These are phyloP conservation scores for Talaromyces proteolyticus DNA, from an alignment of 495 filamentous ascomycete genomes.

Conservation along the genomic window DNA sequence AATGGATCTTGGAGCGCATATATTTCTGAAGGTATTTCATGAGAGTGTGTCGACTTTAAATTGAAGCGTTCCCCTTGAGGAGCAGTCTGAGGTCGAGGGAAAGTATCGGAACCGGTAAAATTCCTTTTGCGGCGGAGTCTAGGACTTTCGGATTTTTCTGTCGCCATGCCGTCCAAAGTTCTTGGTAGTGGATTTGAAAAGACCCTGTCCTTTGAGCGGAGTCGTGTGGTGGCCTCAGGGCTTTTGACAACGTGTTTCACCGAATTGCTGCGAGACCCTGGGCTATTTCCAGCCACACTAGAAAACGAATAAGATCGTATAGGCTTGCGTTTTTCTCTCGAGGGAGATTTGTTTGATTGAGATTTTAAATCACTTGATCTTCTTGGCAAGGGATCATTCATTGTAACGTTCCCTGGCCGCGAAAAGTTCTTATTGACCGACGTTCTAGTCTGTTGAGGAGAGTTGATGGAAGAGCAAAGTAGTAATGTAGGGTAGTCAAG, in stretches of 20 bases:
- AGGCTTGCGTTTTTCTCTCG: conserved; percentile 10
- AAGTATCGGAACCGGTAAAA: conserved; percentile 36
- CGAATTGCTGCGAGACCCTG: background rate
- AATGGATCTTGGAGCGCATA: background rate
- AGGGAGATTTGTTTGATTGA: too few species aligned
- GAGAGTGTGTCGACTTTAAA: background rate
- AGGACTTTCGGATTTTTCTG: conserved; percentile 8
- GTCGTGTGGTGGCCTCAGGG: background rate
- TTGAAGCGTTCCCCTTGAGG: background rate
- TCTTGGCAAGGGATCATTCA: conserved; percentile 2
- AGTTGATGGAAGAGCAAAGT: conserved; percentile 1
- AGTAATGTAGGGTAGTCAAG: conserved; percentile 3
- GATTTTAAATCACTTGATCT: background rate
- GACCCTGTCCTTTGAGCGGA: conserved; percentile 1
- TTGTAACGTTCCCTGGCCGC: background rate
- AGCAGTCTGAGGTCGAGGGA: conserved; percentile 23
- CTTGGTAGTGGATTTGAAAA: conserved; percentile 8
- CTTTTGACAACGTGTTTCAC: background rate
- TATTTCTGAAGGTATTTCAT: background rate
- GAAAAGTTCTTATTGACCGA: background rate
- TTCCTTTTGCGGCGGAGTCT: conserved; percentile 27
- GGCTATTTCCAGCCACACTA: conserved; percentile 15
- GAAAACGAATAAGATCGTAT: conserved; percentile 25
- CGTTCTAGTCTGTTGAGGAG: background rate
- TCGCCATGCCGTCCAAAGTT: background rate